Conservation (phyloP, 176 grass and related monocot species). For the Triticum urartu region DNA sequence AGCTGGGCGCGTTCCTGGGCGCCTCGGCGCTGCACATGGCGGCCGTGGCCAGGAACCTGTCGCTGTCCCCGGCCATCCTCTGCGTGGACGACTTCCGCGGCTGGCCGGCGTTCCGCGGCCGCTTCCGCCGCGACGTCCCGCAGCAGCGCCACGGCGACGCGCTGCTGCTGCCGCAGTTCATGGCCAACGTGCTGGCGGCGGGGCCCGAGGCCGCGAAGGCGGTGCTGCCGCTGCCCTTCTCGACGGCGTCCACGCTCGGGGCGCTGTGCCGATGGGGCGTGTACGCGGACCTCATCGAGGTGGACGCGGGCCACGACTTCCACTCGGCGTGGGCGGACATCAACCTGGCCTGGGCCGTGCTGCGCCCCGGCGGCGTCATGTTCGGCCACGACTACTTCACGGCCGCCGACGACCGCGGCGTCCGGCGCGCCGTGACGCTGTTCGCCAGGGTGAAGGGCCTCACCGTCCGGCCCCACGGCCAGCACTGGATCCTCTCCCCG, state of each 20-base stretch:
- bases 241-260: constrained; percentile 64
- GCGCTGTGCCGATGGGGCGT: constrained; percentile 91
- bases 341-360: constrained; percentile 85
- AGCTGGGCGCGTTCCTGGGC: constrained; percentile 95
- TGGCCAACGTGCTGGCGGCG: constrained; percentile 67
- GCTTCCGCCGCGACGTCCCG: constrained; percentile 73
- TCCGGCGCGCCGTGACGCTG: constrained; percentile 79
- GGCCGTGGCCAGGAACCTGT: constrained; percentile 62
- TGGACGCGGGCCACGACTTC: constrained; percentile 97
- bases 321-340: constrained; percentile 99
- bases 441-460: constrained; percentile 78
- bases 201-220: not conserved
- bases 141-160: constrained; percentile 53
- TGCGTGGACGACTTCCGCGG: constrained; percentile 96
- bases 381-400: constrained; percentile 98
- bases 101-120: constrained; percentile 73
- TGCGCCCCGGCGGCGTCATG: constrained; percentile 88
- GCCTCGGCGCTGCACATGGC: constrained; percentile 98
- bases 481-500: constrained; percentile 92
- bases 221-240: constrained; percentile 88
- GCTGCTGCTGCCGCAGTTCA: constrained; percentile 95
- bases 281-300: constrained; percentile 93
- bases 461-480: constrained; percentile 60
- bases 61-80: constrained; percentile 72
- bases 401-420: constrained; percentile 73